Conservation (phyloP, 2,329 filamentous ascomycete genomes). For the Metarhizium album region DNA sequence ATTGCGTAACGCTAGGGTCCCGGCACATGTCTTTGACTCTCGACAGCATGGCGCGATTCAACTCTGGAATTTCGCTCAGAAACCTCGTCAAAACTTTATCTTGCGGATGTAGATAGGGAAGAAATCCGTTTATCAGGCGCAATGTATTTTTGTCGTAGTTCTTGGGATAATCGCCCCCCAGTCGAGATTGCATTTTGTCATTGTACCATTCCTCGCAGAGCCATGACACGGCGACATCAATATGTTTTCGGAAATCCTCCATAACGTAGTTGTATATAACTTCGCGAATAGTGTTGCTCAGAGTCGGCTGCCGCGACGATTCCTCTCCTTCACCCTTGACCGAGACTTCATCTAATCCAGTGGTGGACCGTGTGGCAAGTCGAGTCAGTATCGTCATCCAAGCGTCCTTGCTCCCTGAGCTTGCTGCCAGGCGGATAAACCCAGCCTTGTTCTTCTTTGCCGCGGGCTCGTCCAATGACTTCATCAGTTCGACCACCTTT, state of each 20-base stretch:
- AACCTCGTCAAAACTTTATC: conserved; percentile 88
- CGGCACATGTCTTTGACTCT: conserved; percentile 59
- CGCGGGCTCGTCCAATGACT: conserved; percentile 56
- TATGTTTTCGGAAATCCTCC: conserved; percentile 81
- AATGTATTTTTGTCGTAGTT: conserved; percentile 74
- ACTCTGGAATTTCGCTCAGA: conserved; percentile 77
- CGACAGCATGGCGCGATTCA: conserved; percentile 61
- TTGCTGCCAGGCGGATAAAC: conserved; percentile 75
- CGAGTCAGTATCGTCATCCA: conserved; percentile 85
- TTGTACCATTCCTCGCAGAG: conserved; percentile 98
- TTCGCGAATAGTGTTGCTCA: conserved; percentile 66
- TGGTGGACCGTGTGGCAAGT: conserved; percentile 68
- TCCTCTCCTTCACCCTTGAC: conserved; percentile 52
- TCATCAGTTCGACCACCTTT: conserved; percentile 70
- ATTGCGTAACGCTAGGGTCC: conserved; percentile 52
- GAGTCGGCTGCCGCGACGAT: conserved; percentile 27
- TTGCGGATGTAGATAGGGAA: conserved; percentile 82
- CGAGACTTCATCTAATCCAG: conserved; percentile 51
- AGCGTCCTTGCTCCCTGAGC: conserved; percentile 72
- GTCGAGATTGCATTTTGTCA: conserved; percentile 46
- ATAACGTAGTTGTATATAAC: conserved; percentile 76
- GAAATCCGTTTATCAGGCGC: conserved; percentile 75
- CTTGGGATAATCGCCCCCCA: conserved; percentile 36
- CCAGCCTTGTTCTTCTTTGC: conserved; percentile 56
- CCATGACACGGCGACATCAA: conserved; percentile 88